Evolutionary conservation across 352 stramenopile species (phyloP).

Genomic region (Nothophytophthora sp.): DNA sequence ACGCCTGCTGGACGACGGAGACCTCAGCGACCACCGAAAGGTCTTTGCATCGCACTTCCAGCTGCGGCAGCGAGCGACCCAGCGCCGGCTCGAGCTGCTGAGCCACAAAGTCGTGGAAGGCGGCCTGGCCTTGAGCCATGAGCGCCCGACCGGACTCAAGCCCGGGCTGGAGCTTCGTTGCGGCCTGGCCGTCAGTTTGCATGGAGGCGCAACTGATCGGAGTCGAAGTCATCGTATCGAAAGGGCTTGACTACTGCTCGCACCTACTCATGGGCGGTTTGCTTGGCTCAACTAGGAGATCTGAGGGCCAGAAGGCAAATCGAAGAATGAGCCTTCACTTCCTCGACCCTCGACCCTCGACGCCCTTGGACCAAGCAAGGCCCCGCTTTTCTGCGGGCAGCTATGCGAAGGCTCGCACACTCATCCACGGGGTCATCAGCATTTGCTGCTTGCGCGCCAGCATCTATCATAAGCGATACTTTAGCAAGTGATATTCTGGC

Average conservation of each 20-base stretch:
- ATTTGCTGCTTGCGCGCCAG: not conserved
- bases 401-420: not conserved
- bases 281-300: too few relatives aligned
- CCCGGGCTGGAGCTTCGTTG: constrained; percentile 4
- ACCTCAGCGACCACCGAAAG: constrained; percentile 34
- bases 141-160: constrained; percentile 18
- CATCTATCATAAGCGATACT: not conserved
- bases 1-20: constrained; percentile 11
- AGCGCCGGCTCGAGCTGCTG: constrained; percentile 22
- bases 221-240: not conserved
- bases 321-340: not conserved
- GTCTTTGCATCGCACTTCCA: constrained; percentile 41
- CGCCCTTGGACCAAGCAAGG: too few relatives aligned
- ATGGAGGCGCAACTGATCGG: not conserved
- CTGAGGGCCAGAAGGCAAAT: constrained; percentile 1
- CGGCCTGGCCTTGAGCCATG: constrained; percentile 23
- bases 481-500: not conserved
- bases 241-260: too few relatives aligned
- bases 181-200: not conserved
- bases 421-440: too few relatives aligned
- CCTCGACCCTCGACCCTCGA: too few relatives aligned
- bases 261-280: too few relatives aligned
- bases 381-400: too few relatives aligned
- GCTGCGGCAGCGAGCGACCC: constrained; percentile 27
- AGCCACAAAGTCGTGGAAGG: constrained; percentile 26